Percentiles rank a stretch among this genome's conserved stretches.
Conservation (phyloP, 2,329 filamentous ascomycete species). For the Colletotrichum somersetense region DNA sequence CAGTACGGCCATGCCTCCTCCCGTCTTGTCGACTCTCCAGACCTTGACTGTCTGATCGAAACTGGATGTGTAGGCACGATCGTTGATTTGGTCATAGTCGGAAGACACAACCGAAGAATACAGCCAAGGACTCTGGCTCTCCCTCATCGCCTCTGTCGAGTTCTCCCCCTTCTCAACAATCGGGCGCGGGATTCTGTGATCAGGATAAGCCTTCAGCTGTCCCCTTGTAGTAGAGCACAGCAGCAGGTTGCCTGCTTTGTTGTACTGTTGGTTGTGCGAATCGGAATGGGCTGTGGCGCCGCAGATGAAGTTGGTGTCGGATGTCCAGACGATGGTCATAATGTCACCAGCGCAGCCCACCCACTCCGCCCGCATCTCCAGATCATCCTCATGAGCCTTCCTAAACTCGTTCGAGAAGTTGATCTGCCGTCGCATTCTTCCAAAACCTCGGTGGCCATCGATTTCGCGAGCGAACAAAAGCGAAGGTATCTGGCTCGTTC, state of each 20-base stretch:
- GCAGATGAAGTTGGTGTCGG: conserved; percentile 67
- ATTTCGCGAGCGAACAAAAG: conserved; percentile 65
- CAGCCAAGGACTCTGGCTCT: conserved; percentile 72
- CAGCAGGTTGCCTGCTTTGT: conserved; percentile 72
- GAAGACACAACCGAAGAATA: conserved; percentile 74
- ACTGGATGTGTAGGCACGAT: conserved; percentile 69
- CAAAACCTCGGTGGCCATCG: conserved; percentile 58
- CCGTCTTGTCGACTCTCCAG: conserved; percentile 61
- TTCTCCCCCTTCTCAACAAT: conserved; percentile 67
- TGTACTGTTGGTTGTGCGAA: conserved; percentile 74
- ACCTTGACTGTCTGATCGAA: conserved; percentile 73
- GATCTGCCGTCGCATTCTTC: conserved; percentile 55
- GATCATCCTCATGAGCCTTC: conserved; percentile 62
- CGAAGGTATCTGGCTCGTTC: conserved; percentile 52
- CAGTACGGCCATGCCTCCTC: conserved; percentile 57
- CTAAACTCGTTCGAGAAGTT: conserved; percentile 62
- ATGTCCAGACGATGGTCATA: conserved; percentile 69
- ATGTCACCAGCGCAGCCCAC: conserved; percentile 73
- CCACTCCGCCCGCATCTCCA: conserved; percentile 67
- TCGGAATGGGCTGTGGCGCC: conserved; percentile 74
- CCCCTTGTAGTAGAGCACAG: conserved; percentile 63
- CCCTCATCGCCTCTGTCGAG: conserved; percentile 66
- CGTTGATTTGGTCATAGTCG: conserved; percentile 62
- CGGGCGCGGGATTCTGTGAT: conserved; percentile 70
- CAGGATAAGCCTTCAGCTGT: conserved; percentile 63